These are phyloP conservation scores for Euptelea pleiosperma DNA, from an alignment of 164 flowering plant genomes.

Conservation along the genomic window DNA sequence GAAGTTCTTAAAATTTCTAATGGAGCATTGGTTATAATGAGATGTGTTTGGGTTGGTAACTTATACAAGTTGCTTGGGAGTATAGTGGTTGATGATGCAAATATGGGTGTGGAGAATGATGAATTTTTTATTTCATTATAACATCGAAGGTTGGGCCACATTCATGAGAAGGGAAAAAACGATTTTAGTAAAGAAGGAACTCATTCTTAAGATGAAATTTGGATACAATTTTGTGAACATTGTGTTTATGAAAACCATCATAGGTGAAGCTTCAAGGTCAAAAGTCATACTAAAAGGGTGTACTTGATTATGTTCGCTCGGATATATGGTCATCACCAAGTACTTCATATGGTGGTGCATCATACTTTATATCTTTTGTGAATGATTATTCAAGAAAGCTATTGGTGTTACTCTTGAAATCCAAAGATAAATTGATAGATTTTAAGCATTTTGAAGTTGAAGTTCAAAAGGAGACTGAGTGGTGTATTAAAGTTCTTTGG, in stretches of 20 bases:
- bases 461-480: neutral
- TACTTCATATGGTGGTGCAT: neutral
- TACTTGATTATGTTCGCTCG: neutral
- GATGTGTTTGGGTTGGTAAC: neutral
- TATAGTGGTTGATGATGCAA: neutral
- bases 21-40: too few species aligned
- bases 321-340: neutral
- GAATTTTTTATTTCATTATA: neutral
- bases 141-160: neutral
- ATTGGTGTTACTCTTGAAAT: neutral
- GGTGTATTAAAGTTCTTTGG: neutral
- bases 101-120: neutral
- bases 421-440: neutral
- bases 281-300: neutral
- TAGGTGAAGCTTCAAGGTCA: neutral
- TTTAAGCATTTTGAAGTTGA: neutral
- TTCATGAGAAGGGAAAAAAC: neutral
- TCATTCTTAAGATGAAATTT: neutral
- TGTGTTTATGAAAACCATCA: neutral
- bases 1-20: conserved; percentile 4
- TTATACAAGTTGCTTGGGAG: neutral
- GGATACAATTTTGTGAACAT: neutral
- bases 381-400: neutral
- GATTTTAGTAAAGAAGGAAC: neutral
- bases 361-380: neutral